Conservation (phyloP, 2,329 filamentous ascomycete species). For the Fusarium incarnatum region DNA sequence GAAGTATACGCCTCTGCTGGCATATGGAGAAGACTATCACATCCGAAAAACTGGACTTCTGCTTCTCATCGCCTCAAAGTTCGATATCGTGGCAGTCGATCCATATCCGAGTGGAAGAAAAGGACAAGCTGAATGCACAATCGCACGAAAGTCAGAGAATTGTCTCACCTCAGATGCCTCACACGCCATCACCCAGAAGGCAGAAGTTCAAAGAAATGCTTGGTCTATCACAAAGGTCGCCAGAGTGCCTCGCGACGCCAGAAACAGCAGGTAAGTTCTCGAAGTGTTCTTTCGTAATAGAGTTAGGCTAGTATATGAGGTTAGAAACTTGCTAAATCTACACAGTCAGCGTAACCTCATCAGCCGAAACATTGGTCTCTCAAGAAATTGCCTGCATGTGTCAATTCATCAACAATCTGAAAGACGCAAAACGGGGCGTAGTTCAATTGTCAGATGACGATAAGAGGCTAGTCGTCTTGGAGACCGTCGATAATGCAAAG, state of each 20-base stretch:
- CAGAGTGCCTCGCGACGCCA: background rate
- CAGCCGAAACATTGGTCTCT: rapidly evolving
- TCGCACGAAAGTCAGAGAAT: rapidly evolving
- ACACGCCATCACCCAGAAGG: background rate
- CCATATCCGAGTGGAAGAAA: background rate
- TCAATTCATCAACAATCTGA: background rate
- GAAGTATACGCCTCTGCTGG: background rate
- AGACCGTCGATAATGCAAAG: background rate
- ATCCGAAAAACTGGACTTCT: background rate
- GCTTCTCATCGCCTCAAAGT: background rate
- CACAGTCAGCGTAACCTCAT: rapidly evolving
- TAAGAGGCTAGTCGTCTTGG: background rate
- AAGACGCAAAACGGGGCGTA: background rate
- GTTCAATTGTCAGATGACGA: background rate
- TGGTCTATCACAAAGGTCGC: background rate
- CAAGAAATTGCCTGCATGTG: background rate
- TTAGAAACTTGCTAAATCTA: background rate
- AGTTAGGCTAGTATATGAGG: rapidly evolving
- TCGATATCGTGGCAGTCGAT: background rate
- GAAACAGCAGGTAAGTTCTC: background rate
- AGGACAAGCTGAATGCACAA: background rate
- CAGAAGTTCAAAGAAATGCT: background rate
- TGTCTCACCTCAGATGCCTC: background rate
- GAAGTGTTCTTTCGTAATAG: background rate
- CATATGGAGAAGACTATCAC: background rate